Percentiles rank a stretch among this genome's conserved stretches.
Evolutionary conservation across 2,329 filamentous ascomycete genomes (phyloP).

Genomic region (Arthroderma uncinatum): DNA sequence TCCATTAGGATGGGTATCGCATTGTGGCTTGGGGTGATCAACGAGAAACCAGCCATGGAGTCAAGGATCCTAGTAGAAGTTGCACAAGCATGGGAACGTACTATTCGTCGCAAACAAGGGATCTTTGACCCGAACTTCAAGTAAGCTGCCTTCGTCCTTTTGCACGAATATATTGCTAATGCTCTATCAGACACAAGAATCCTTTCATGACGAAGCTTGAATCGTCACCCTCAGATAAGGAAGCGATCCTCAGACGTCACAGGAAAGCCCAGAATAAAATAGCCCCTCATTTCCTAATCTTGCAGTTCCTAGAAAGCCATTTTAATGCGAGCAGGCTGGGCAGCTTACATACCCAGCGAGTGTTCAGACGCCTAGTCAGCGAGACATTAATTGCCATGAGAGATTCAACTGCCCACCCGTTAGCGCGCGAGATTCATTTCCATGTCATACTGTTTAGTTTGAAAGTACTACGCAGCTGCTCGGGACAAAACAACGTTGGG

Average conservation of each 20-base stretch:
- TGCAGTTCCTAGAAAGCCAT: constrained; percentile 87
- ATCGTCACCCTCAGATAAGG: constrained; percentile 80
- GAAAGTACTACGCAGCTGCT: constrained; percentile 62
- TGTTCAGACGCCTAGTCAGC: constrained; percentile 72
- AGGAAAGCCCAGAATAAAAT: constrained; percentile 71
- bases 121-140: constrained; percentile 65
- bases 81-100: constrained; percentile 80
- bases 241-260: constrained; percentile 60
- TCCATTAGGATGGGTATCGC: constrained; percentile 93
- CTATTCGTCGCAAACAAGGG: constrained; percentile 63
- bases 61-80: constrained; percentile 77
- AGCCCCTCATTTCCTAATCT: constrained; percentile 69
- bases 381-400: constrained; percentile 66
- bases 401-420: constrained; percentile 62
- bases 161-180: not conserved
- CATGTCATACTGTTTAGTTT: constrained; percentile 75
- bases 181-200: constrained; percentile 49
- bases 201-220: constrained; percentile 88
- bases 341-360: constrained; percentile 65
- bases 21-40: constrained; percentile 91
- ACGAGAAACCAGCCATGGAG: constrained; percentile 85
- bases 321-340: constrained; percentile 87
- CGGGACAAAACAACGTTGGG: constrained; percentile 49
- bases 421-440: constrained; percentile 85
- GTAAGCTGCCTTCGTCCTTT: constrained; percentile 31